A percentile compares a stretch with the other conserved stretches of the same genome.
Conservation (phyloP, 2,329 filamentous ascomycete species). For the Rasamsonia emersonii region DNA sequence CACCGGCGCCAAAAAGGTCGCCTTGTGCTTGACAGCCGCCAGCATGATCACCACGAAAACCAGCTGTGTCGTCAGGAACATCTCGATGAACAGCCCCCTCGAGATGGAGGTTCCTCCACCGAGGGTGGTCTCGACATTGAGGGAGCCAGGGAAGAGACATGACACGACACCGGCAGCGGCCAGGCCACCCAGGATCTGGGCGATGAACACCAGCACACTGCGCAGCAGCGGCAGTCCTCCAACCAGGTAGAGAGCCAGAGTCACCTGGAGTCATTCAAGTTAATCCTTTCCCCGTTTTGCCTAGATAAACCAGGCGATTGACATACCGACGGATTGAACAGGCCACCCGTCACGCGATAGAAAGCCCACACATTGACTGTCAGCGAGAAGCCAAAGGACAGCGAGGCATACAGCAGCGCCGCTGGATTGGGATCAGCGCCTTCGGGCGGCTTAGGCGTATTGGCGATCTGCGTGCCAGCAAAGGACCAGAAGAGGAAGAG, state of each 20-base stretch:
- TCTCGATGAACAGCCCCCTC: slow-evolving; percentile 58
- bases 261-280: slow-evolving; percentile 32
- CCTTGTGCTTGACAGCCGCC: slow-evolving; percentile 64
- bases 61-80: slow-evolving; percentile 56
- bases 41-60: slow-evolving; percentile 61
- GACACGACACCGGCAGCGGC: slow-evolving; percentile 50
- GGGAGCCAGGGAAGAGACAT: slow-evolving; percentile 49
- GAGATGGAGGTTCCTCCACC: slow-evolving; percentile 42
- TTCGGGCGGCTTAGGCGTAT: slow-evolving; percentile 24
- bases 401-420: slow-evolving; percentile 34
- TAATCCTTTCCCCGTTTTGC: neutral
- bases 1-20: slow-evolving; percentile 61
- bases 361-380: slow-evolving; percentile 49
- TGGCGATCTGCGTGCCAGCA: slow-evolving; percentile 39
- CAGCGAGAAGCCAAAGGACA: slow-evolving; percentile 40
- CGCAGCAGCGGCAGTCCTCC: slow-evolving; percentile 49
- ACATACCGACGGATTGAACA: slow-evolving; percentile 43
- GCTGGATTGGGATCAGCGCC: slow-evolving; percentile 26
- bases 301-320: too few relatives aligned
- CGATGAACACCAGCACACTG: slow-evolving; percentile 43
- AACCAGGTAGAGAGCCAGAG: slow-evolving; percentile 51
- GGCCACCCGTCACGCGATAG: slow-evolving; percentile 43
- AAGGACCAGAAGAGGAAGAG: slow-evolving; percentile 44
- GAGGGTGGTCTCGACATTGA: slow-evolving; percentile 50
- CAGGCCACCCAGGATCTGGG: slow-evolving; percentile 53